A percentile compares a stretch with the other conserved stretches of the same genome.
These are phyloP conservation scores for Acacia pycnantha DNA, from an alignment of 331 rosid species.

Conservation along the genomic window DNA sequence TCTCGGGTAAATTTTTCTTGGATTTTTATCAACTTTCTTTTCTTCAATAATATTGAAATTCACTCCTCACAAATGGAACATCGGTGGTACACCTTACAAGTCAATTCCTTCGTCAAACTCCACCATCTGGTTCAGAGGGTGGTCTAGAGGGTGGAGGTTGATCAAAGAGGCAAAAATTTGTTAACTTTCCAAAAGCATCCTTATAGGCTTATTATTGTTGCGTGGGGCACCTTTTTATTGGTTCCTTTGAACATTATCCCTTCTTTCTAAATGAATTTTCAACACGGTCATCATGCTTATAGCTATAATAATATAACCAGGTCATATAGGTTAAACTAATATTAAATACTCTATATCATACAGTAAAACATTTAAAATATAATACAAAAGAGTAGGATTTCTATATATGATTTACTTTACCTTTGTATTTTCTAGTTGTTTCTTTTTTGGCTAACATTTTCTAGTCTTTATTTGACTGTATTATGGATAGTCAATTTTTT, in stretches of 20 bases:
- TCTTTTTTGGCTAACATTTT: not conserved
- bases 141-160: no score
- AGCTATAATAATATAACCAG: slow-evolving; percentile 18
- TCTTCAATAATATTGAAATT: no score
- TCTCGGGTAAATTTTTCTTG: not conserved
- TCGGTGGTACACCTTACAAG: no score
- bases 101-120: no score
- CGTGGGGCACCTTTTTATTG: not conserved
- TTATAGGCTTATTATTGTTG: not conserved
- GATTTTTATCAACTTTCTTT: not conserved
- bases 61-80: no score
- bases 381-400: not conserved
- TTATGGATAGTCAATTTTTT: not conserved
- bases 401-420: not conserved
- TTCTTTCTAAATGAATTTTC: not conserved
- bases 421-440: not conserved
- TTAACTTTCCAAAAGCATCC: not conserved
- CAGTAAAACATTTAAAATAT: not conserved
- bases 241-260: not conserved
- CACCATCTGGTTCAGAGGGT: no score
- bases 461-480: not conserved
- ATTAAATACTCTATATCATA: not conserved
- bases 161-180: not conserved
- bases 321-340: not conserved
- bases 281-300: not conserved